These are phyloP conservation scores for Dalbergia cochinchinensis DNA, from an alignment of 306 rosid species.

Conservation along the genomic window DNA sequence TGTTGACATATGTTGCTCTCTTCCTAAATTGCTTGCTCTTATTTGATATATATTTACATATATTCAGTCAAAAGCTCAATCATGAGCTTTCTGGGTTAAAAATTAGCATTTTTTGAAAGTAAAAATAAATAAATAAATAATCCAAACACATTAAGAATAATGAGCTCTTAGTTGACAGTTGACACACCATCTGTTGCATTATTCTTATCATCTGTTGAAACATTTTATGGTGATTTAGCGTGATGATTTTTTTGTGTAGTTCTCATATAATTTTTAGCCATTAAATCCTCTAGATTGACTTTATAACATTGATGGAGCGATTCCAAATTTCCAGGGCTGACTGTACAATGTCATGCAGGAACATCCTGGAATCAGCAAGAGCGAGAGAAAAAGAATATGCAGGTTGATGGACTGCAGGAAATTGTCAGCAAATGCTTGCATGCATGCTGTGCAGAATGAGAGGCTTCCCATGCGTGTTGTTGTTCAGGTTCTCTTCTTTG, in stretches of 20 bases:
- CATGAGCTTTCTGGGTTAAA: too few species aligned
- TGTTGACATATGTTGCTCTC: neutral
- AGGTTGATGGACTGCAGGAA: conserved; percentile 90
- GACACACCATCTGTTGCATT: neutral
- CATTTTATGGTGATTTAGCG: neutral
- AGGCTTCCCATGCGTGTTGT: conserved; percentile 85
- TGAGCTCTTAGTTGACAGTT: neutral
- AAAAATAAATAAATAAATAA: too few species aligned
- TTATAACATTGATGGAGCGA: neutral
- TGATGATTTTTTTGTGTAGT: conserved; percentile 13
- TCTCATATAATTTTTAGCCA: neutral
- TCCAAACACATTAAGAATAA: neutral
- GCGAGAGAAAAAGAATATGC: conserved; percentile 85
- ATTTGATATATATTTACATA: neutral
- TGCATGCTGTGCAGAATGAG: conserved; percentile 94
- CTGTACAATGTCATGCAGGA: conserved; percentile 62
- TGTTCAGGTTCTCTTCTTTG: conserved; percentile 94
- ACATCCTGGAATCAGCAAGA: conserved; percentile 90
- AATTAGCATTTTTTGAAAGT: too few species aligned
- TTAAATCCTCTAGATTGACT: neutral
- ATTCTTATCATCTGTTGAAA: conserved; percentile 14
- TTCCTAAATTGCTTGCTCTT: neutral
- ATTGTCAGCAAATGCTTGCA: conserved; percentile 86
- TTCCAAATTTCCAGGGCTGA: conserved; percentile 27
- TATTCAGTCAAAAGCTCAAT: too few species aligned